Percentiles rank a stretch among this genome's conserved stretches.
Conservation (phyloP, 371 early-diverging fungal species). For the Blastocladiella emersonii region DNA sequence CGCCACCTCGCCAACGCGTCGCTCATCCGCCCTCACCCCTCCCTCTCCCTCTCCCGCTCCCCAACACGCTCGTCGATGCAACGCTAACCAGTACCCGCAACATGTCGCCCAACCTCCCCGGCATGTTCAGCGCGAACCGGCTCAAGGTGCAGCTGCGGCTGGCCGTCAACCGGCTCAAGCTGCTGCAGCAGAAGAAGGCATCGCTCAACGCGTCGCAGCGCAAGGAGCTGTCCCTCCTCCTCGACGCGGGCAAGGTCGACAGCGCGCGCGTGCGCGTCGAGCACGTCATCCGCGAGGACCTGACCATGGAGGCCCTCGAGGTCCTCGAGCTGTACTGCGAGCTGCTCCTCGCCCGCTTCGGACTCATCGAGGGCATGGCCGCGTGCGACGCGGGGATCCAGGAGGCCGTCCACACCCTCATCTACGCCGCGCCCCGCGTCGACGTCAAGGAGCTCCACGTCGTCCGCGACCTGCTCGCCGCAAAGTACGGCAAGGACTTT, state of each 20-base stretch:
- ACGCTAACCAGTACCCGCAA: background rate
- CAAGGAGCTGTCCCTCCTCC: constrained; percentile 63
- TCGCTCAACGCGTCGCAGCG: constrained; percentile 55
- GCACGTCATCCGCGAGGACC: constrained; percentile 81
- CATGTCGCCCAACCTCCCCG: background rate
- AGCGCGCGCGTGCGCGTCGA: constrained; percentile 71
- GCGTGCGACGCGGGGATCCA: constrained; percentile 61
- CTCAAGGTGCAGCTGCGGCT: constrained; percentile 79
- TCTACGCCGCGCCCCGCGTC: constrained; percentile 73
- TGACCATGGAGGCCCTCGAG: constrained; percentile 76
- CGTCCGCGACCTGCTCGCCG: constrained; percentile 58
- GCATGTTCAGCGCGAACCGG: constrained; percentile 6
- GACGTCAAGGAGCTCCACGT: constrained; percentile 71
- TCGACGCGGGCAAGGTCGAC: constrained; percentile 69
- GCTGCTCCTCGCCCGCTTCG: constrained; percentile 70
- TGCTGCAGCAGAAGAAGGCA: constrained; percentile 74
- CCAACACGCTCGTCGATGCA: too few species aligned
- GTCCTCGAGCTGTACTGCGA: constrained; percentile 82
- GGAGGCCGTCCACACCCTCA: constrained; percentile 75
- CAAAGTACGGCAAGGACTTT: constrained; percentile 74
- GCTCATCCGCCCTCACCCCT: background rate
- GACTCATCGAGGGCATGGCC: constrained; percentile 67
- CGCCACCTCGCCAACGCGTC: background rate
- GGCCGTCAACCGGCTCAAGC: constrained; percentile 65
- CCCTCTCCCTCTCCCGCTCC: background rate